Percentiles rank a stretch among this genome's conserved stretches.
Conservation (phyloP, 306 rosid genomes). For the Dryas octopetala region DNA sequence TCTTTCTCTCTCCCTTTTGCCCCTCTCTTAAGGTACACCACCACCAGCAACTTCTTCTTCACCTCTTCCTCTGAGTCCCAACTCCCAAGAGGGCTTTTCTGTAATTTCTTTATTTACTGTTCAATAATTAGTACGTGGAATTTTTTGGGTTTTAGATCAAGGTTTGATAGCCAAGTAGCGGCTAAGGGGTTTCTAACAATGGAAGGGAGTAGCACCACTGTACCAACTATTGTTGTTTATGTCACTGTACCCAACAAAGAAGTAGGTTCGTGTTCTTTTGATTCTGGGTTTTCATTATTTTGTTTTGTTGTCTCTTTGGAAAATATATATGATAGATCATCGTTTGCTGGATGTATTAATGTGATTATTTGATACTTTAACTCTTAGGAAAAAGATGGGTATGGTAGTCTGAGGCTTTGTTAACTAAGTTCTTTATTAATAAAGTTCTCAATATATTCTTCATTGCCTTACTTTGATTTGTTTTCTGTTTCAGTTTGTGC, state of each 20-base stretch:
- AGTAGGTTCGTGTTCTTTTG: slow-evolving; percentile 49
- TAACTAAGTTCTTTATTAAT: background rate
- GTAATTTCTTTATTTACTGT: background rate
- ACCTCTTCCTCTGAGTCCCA: background rate
- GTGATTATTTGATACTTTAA: background rate
- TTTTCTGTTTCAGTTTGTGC: background rate
- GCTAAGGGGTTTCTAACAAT: slow-evolving; percentile 41
- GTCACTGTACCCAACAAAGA: slow-evolving; percentile 94
- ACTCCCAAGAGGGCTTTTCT: background rate
- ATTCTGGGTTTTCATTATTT: background rate
- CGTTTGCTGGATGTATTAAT: too few species aligned
- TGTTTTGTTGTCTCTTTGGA: background rate
- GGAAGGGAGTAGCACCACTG: slow-evolving; percentile 65
- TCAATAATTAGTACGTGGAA: background rate
- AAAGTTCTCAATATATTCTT: background rate
- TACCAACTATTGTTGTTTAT: slow-evolving; percentile 88
- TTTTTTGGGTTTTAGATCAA: slow-evolving; percentile 44
- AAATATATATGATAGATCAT: background rate
- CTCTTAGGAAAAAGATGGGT: background rate
- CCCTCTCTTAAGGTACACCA: slow-evolving; percentile 45
- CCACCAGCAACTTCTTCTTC: background rate
- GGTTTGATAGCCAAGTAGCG: slow-evolving; percentile 38
- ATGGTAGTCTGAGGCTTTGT: background rate
- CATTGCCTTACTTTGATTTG: background rate
- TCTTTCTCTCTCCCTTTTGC: slow-evolving; percentile 56